Evolutionary conservation across 129 eudicot genomes (phyloP).

Genomic region (Smallanthus sonchifolius): DNA sequence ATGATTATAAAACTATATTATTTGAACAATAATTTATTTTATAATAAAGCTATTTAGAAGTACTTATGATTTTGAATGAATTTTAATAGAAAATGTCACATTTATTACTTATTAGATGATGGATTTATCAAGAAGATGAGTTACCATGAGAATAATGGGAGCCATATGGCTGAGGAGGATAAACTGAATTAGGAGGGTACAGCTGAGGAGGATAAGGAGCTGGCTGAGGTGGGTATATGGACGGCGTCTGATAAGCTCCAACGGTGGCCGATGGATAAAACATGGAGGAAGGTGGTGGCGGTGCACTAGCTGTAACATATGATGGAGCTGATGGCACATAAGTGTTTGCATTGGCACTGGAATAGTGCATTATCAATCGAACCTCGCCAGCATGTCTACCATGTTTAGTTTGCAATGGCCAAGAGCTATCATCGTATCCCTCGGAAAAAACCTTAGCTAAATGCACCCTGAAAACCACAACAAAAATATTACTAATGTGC

Average conservation of each 20-base stretch:
- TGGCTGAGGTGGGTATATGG: slow-evolving; percentile 42
- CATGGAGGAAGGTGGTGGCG: slow-evolving; percentile 33
- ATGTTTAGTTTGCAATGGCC: slow-evolving; percentile 63
- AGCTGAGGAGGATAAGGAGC: slow-evolving; percentile 30
- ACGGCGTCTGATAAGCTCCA: slow-evolving; percentile 33
- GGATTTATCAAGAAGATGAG: slow-evolving; percentile 8
- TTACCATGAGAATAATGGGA: slow-evolving; percentile 35
- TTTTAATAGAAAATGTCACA: not conserved
- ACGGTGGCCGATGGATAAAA: slow-evolving; percentile 31
- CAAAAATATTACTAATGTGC: not conserved
- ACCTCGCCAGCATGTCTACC: slow-evolving; percentile 94
- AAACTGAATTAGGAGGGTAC: slow-evolving; percentile 29
- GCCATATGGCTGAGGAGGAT: slow-evolving; percentile 38
- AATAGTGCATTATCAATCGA: slow-evolving; percentile 66
- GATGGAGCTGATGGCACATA: slow-evolving; percentile 51
- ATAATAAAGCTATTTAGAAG: not conserved
- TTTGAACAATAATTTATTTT: too few species aligned
- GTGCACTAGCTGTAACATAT: slow-evolving; percentile 32
- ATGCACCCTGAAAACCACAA: slow-evolving; percentile 44
- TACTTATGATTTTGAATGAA: not conserved
- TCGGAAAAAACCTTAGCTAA: slow-evolving; percentile 54
- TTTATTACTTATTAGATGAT: not conserved
- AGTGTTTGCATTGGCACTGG: slow-evolving; percentile 48
- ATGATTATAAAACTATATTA: not conserved
- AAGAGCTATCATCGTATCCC: slow-evolving; percentile 68